phyloP scores from a whole-genome alignment of 192 early-diverging fungal genomes.

The Backusella morwellensis region DNA sequence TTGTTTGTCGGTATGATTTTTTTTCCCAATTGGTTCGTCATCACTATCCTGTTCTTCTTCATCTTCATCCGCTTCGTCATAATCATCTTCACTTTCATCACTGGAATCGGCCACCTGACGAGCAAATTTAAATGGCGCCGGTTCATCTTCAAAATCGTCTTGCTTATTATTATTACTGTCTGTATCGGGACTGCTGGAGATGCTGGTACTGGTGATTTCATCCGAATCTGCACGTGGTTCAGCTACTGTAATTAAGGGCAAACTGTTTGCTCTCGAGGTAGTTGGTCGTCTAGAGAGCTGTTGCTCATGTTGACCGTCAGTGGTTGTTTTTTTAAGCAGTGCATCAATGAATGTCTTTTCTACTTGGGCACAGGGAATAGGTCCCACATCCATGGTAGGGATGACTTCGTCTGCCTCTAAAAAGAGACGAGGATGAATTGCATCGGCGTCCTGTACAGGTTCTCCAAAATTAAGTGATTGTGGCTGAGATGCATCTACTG shows the following conservation, averaged over 20 bases:
- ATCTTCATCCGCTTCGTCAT: slow-evolving; percentile 27
- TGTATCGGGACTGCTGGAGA: background rate
- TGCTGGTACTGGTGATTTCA: background rate
- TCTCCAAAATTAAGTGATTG: slow-evolving; percentile 31
- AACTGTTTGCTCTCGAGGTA: slow-evolving; percentile 22
- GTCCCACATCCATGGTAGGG: slow-evolving; percentile 11
- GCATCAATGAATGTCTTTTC: slow-evolving; percentile 12
- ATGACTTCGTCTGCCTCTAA: slow-evolving; percentile 20
- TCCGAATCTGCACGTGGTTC: background rate
- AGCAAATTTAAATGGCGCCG: slow-evolving; percentile 22
- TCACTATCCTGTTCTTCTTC: slow-evolving; percentile 34
- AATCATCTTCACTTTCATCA: slow-evolving; percentile 38
- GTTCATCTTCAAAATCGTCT: slow-evolving; percentile 7
- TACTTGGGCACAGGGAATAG: background rate
- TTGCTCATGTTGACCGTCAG: background rate
- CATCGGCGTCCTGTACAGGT: slow-evolving; percentile 10
- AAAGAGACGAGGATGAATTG: slow-evolving; percentile 19
- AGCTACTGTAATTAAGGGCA: slow-evolving; percentile 22
- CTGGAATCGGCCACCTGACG: slow-evolving; percentile 37
- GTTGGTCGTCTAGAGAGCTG: background rate
- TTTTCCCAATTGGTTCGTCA: slow-evolving; percentile 34
- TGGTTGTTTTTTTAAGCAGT: slow-evolving; percentile 14
- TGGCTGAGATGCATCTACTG: slow-evolving; percentile 23
- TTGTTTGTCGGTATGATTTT: background rate
- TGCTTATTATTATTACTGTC: background rate